Percentiles rank a stretch among this genome's conserved stretches.
phyloP scores from a whole-genome alignment of 345 rosid species.

The Physaria fendleri region DNA sequence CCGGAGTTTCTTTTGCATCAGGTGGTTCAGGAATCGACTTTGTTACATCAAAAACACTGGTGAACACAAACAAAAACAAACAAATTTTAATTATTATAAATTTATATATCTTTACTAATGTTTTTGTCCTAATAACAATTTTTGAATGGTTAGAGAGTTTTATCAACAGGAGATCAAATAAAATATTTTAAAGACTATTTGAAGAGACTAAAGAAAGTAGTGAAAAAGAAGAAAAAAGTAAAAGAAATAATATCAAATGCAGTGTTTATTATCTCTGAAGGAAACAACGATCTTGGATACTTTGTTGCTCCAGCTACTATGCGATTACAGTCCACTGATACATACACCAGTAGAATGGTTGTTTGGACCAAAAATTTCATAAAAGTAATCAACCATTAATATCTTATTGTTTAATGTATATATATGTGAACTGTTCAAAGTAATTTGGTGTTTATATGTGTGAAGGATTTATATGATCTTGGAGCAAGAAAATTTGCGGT shows the following conservation, averaged over 20 bases:
- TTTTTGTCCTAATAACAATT: background rate
- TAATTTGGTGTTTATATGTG: slow-evolving; percentile 1
- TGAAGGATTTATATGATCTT: slow-evolving; percentile 24
- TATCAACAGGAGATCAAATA: slow-evolving; percentile 44
- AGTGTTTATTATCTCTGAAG: slow-evolving; percentile 36
- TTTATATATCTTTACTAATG: background rate
- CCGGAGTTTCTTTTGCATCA: slow-evolving; percentile 70
- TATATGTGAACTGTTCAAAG: background rate
- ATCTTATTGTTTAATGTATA: background rate
- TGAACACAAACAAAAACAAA: too few species aligned
- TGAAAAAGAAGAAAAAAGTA: slow-evolving; percentile 36
- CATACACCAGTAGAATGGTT: slow-evolving; percentile 45
- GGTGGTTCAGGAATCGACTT: slow-evolving; percentile 69
- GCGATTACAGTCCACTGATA: slow-evolving; percentile 19
- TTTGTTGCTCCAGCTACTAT: slow-evolving; percentile 18
- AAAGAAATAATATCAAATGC: slow-evolving; percentile 34
- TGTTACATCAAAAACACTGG: slow-evolving; percentile 37
- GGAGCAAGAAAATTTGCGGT: slow-evolving; percentile 33
- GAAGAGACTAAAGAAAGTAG: slow-evolving; percentile 20
- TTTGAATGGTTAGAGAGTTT: slow-evolving; percentile 33
- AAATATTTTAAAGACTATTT: slow-evolving; percentile 39
- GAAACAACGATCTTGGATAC: slow-evolving; percentile 57
- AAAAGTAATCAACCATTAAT: slow-evolving; percentile 28
- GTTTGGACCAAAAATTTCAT: slow-evolving; percentile 28
- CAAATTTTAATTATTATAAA: too few species aligned